phyloP scores from a whole-genome alignment of 805 yeast genomes.

The Teunomyces funiuensis region DNA sequence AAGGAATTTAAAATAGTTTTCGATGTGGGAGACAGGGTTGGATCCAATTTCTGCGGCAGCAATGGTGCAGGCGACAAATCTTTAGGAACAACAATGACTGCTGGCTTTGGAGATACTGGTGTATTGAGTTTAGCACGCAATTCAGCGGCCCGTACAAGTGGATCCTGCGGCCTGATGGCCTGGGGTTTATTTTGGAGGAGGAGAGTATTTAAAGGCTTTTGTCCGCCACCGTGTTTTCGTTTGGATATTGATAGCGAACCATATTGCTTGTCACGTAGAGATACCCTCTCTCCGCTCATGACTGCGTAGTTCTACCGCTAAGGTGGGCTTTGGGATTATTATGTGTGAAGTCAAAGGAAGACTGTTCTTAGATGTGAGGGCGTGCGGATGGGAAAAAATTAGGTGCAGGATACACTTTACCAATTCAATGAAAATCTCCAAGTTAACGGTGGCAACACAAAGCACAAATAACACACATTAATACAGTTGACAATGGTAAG shows the following conservation, averaged over 20 bases:
- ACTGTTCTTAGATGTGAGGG: constrained; percentile 2
- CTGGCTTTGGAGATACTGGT: neutral
- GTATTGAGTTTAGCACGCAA: neutral
- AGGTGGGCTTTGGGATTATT: neutral
- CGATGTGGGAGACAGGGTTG: neutral
- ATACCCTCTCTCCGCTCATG: constrained; percentile 6
- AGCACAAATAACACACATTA: constrained; percentile 4
- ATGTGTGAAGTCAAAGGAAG: neutral
- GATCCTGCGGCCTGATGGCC: constrained; percentile 3
- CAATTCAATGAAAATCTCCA: constrained; percentile 1
- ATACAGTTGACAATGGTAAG: constrained; percentile 12
- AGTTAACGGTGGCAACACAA: constrained; percentile 4
- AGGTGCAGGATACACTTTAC: neutral
- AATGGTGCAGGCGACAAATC: too few relatives aligned
- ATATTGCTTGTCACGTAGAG: constrained; percentile 6
- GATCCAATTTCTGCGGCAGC: neutral
- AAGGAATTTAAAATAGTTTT: constrained; percentile 2
- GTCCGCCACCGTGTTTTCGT: constrained; percentile 9
- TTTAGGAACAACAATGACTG: neutral
- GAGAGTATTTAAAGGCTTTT: constrained; percentile 8
- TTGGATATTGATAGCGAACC: constrained; percentile 3
- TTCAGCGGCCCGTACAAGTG: constrained; percentile 1
- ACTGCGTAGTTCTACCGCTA: neutral
- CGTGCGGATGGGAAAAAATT: constrained; percentile 7
- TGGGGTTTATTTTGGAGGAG: neutral